Evolutionary conservation across 768 basidiomycete species (phyloP).

Genomic region (Ramaria sp.): DNA sequence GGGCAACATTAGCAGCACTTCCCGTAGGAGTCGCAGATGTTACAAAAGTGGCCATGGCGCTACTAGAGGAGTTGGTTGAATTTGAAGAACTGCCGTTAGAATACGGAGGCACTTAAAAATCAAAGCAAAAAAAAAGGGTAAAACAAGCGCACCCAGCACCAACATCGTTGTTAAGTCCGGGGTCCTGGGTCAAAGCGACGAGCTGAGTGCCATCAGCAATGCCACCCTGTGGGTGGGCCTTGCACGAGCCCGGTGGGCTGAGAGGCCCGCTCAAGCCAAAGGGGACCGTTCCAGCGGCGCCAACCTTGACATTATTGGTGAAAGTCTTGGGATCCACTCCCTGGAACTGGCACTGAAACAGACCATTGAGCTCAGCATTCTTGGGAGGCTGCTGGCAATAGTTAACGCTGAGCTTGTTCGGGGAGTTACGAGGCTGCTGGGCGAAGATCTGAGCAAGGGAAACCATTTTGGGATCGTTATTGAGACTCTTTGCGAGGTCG

Average conservation of each 20-base stretch:
- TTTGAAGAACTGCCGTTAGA: too few species aligned
- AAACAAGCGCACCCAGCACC: conserved; percentile 1
- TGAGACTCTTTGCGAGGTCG: conserved; percentile 32
- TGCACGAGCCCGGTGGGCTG: conserved; percentile 39
- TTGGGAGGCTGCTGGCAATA: conserved; percentile 45
- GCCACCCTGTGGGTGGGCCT: conserved; percentile 35
- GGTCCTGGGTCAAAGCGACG: conserved; percentile 22
- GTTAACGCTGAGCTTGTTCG: conserved; percentile 31
- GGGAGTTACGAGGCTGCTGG: conserved; percentile 48
- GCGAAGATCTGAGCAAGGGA: conserved; percentile 38
- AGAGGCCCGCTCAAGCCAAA: conserved; percentile 31
- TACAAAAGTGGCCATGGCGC: too few species aligned
- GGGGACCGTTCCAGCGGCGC: conserved; percentile 40
- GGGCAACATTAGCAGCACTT: too few species aligned
- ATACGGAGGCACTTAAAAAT: conserved; percentile 10
- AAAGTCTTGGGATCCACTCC: conserved; percentile 34
- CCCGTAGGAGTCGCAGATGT: too few species aligned
- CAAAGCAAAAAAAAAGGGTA: neutral
- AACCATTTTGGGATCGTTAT: conserved; percentile 38
- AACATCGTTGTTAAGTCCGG: conserved; percentile 19
- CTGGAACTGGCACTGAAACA: conserved; percentile 50
- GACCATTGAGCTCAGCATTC: conserved; percentile 41
- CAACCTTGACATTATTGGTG: conserved; percentile 31
- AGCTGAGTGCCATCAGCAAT: conserved; percentile 40
- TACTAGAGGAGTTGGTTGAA: too few species aligned